Conservation (phyloP, 805 yeast species). For the Grigorovia yakushimaensis region DNA sequence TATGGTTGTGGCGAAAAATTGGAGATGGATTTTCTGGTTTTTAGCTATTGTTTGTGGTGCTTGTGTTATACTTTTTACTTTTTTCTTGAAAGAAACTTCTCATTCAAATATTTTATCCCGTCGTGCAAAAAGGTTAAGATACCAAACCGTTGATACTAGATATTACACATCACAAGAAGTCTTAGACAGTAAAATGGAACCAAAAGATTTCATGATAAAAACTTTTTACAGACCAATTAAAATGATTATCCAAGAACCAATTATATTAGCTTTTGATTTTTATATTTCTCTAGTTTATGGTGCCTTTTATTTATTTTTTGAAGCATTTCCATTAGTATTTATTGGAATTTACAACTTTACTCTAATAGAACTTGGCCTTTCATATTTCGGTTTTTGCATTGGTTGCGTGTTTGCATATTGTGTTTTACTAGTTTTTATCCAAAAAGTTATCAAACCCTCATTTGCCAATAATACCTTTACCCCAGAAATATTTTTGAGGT, state of each 20-base stretch:
- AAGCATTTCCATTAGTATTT: constrained; percentile 52
- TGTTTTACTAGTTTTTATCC: constrained; percentile 20
- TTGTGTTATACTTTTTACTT: constrained; percentile 29
- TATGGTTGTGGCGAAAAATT: constrained; percentile 36
- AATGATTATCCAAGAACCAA: constrained; percentile 45
- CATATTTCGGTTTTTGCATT: constrained; percentile 38
- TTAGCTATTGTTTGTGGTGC: constrained; percentile 34
- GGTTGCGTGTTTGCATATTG: constrained; percentile 38
- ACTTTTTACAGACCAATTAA: constrained; percentile 41
- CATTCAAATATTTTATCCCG: constrained; percentile 36
- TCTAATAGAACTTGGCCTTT: constrained; percentile 36
- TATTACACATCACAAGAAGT: constrained; percentile 35
- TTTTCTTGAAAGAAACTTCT: constrained; percentile 42
- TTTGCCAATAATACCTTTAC: constrained; percentile 21
- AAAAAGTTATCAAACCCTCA: constrained; percentile 21
- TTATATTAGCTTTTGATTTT: constrained; percentile 40
- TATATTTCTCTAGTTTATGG: constrained; percentile 47
- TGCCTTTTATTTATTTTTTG: constrained; percentile 46
- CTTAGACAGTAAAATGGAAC: constrained; percentile 20
- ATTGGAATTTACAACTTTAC: constrained; percentile 37
- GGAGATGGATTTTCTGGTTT: constrained; percentile 52
- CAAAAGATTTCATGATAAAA: constrained; percentile 17
- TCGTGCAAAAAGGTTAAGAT: constrained; percentile 38
- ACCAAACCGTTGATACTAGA: constrained; percentile 38
- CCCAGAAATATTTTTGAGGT: constrained; percentile 37